phyloP scores from a whole-genome alignment of 2,329 filamentous ascomycete species.

The Mariannaea elegans region DNA sequence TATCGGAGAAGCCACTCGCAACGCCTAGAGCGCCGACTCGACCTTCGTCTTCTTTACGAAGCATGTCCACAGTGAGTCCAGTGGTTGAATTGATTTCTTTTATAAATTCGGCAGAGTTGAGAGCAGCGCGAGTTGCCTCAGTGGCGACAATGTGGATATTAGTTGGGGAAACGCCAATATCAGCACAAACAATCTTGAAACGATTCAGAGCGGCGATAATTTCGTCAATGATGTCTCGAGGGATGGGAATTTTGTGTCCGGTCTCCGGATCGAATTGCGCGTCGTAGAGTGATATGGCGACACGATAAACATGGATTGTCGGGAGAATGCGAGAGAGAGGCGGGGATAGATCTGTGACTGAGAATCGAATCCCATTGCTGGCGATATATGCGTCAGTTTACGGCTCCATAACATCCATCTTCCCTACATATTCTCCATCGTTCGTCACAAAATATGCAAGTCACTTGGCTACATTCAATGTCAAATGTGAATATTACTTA shows the following conservation, averaged over 20 bases:
- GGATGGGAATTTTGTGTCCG: conserved; percentile 43
- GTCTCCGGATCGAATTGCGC: conserved; percentile 45
- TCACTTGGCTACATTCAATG: not conserved
- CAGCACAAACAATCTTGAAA: conserved; percentile 42
- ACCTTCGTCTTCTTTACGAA: conserved; percentile 74
- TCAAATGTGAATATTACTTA: not conserved
- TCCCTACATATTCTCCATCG: too few species aligned
- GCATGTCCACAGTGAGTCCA: conserved; percentile 67
- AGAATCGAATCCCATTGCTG: conserved; percentile 78
- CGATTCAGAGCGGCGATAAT: conserved; percentile 41
- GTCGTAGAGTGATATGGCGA: conserved; percentile 45
- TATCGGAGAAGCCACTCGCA: conserved; percentile 68
- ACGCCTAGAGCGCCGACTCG: conserved; percentile 72
- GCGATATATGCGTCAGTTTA: conserved; percentile 18
- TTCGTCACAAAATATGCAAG: too few species aligned
- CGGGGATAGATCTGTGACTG: conserved; percentile 58
- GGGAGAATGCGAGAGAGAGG: conserved; percentile 69
- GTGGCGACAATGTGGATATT: conserved; percentile 45
- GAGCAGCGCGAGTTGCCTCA: conserved; percentile 43
- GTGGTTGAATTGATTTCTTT: conserved; percentile 48
- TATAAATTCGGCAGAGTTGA: conserved; percentile 25
- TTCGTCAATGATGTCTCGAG: conserved; percentile 36
- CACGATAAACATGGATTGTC: conserved; percentile 45
- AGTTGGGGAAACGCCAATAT: conserved; percentile 36
- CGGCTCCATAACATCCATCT: too few species aligned